Evolutionary conservation across 495 filamentous ascomycete species (phyloP).

Genomic region (Podospora pseudoanserina): DNA sequence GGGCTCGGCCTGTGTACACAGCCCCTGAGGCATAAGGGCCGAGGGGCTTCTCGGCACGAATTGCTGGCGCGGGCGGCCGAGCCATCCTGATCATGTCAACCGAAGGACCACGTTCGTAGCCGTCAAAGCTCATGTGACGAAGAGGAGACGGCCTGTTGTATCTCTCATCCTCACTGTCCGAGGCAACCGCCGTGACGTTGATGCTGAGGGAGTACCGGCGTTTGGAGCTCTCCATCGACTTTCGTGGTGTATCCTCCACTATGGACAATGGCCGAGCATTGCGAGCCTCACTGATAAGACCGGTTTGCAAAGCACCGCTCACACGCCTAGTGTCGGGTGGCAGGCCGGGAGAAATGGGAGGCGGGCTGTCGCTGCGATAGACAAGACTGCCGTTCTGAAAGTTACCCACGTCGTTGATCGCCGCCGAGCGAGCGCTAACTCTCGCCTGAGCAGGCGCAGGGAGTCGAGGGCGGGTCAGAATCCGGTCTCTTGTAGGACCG

Average conservation of each 20-base stretch:
- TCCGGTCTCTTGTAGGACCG: slow-evolving; percentile 34
- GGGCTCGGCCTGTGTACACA: slow-evolving; percentile 79
- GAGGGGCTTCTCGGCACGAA: slow-evolving; percentile 37
- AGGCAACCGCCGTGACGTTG: slow-evolving; percentile 16
- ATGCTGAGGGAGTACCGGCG: slow-evolving; percentile 24
- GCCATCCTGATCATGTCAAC: slow-evolving; percentile 13
- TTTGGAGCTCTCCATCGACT: slow-evolving; percentile 13
- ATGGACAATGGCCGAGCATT: slow-evolving; percentile 37
- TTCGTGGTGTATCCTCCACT: slow-evolving; percentile 14
- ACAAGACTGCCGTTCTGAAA: not conserved
- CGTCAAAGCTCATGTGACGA: slow-evolving; percentile 13
- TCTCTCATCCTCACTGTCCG: slow-evolving; percentile 11
- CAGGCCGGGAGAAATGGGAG: slow-evolving; percentile 35
- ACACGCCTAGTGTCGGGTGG: slow-evolving; percentile 43
- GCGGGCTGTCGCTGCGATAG: slow-evolving; percentile 36
- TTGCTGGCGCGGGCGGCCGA: slow-evolving; percentile 16
- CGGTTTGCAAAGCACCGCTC: slow-evolving; percentile 42
- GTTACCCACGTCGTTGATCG: slow-evolving; percentile 3
- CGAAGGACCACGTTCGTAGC: slow-evolving; percentile 18
- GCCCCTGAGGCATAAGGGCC: slow-evolving; percentile 38
- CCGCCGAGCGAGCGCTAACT: slow-evolving; percentile 39
- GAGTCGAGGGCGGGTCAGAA: slow-evolving; percentile 68
- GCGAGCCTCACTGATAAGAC: slow-evolving; percentile 43
- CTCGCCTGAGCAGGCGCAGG: slow-evolving; percentile 65
- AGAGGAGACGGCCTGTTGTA: slow-evolving; percentile 9